phyloP scores from a whole-genome alignment of 352 stramenopile species.

The Globisporangium echinulatum region DNA sequence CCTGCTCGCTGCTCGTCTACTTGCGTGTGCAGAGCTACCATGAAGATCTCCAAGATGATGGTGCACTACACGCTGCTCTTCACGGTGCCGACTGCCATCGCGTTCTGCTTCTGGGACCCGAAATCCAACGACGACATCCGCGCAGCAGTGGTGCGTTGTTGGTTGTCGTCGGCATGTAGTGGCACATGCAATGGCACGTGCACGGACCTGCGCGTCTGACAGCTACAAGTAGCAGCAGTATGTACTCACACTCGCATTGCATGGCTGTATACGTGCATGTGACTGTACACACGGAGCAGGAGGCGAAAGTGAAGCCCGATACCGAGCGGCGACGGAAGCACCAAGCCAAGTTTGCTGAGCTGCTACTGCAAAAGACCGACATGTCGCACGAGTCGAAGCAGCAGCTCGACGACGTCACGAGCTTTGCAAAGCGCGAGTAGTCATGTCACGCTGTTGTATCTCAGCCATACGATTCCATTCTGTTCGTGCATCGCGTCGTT shows the following conservation, averaged over 20 bases:
- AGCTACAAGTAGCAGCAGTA: no score
- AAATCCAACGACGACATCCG: conserved; percentile 73
- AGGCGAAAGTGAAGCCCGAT: conserved; percentile 64
- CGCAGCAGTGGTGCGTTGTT: conserved; percentile 53
- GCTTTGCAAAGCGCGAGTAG: conserved; percentile 46
- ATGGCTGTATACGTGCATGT: background rate
- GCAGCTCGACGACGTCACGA: conserved; percentile 74
- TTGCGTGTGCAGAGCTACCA: conserved; percentile 9
- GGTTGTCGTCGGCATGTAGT: background rate
- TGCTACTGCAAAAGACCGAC: conserved; percentile 46
- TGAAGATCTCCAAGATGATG: conserved; percentile 84
- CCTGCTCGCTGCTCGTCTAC: no score
- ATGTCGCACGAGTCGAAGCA: conserved; percentile 60
- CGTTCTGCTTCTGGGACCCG: conserved; percentile 66
- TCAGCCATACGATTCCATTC: no score
- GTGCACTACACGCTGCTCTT: conserved; percentile 74
- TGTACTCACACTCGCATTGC: no score
- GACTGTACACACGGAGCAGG: conserved; percentile 23
- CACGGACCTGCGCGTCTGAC: no score
- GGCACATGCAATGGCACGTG: no score
- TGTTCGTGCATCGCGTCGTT: no score
- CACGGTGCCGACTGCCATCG: conserved; percentile 57
- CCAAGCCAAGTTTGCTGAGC: conserved; percentile 68
- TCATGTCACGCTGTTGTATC: no score
- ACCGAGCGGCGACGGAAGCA: conserved; percentile 49